Percentiles rank a stretch among this genome's conserved stretches.
phyloP scores from a whole-genome alignment of 2,329 filamentous ascomycete species.

The Diaporthe eres region DNA sequence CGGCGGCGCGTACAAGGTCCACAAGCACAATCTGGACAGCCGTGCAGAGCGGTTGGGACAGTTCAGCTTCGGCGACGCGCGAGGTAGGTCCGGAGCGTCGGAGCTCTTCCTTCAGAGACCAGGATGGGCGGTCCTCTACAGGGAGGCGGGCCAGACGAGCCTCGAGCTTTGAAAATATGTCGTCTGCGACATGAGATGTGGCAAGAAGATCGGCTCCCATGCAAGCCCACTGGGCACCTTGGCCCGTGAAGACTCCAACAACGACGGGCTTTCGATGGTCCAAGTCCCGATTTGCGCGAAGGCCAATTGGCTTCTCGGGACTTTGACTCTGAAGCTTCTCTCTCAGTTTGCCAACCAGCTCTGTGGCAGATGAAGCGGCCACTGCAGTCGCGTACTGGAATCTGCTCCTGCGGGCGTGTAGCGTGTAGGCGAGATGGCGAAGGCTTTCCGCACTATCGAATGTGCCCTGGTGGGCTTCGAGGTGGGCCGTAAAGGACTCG shows the following conservation, averaged over 20 bases:
- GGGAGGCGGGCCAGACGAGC: neutral
- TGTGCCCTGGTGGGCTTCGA: neutral
- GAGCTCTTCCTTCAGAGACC: slow-evolving; percentile 31
- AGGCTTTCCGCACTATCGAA: neutral
- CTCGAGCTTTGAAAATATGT: neutral
- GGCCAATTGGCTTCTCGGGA: neutral
- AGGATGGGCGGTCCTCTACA: slow-evolving; percentile 17
- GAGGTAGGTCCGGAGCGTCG: neutral
- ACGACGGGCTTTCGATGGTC: neutral
- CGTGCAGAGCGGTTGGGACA: slow-evolving; percentile 44
- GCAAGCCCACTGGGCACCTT: slow-evolving; percentile 32
- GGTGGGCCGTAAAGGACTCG: neutral
- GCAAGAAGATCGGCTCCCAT: slow-evolving; percentile 46
- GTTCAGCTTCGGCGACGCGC: slow-evolving; percentile 43
- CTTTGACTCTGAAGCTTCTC: neutral
- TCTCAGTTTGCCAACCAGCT: neutral
- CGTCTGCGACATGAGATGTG: neutral
- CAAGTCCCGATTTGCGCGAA: neutral
- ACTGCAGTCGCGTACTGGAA: neutral
- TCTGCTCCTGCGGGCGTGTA: slow-evolving; percentile 2
- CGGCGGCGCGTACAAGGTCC: slow-evolving; percentile 48
- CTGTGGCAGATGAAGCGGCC: neutral
- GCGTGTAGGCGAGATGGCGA: neutral
- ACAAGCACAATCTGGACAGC: slow-evolving; percentile 57
- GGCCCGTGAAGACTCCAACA: slow-evolving; percentile 26